Evolutionary conservation across 306 rosid genomes (phyloP), one percentile per base, ranked within the genome.

Genomic region (Delonix regia): DNA sequence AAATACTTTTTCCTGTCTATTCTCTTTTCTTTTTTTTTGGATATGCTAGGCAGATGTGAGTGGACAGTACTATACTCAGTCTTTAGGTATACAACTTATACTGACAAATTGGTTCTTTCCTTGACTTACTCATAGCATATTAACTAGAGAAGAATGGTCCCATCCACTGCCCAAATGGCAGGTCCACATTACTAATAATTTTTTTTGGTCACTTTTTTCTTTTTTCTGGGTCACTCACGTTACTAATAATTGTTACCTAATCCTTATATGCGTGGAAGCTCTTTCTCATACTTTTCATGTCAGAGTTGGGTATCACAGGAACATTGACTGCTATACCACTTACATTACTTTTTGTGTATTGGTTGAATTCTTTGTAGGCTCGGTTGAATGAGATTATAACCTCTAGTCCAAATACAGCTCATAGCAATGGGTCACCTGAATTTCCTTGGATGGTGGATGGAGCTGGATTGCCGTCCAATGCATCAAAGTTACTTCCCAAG

Each of bases 361-460:
- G 19, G 73, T 21, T 71, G 76, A 19, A 63, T 68, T 75, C 38
- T 85, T 55, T 85, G 79, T 86, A 95, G 99, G 90, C 89, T 81
- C 87, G 93, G 86, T 78, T 95, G 85, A 87, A 91, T 56, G 99
- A 87, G 80, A 91, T 88, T 71, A 85, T 95, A 44, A 91, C 90
- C 76, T 87, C 84, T 12, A 78, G 81, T 81, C 77, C 76, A 27
- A 88, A 83, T 85, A 77, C 75, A 13, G 69, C 28, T 62, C 86
- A 84, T 66, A 74, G 71, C 70, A 84, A 86, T 71, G 92, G 70
- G 76, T 80, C 90, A 53, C 28, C 73, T 34, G 86, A 90, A 85
- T 83, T 82, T 76, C 91, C 94, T 44, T 93, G 99, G 99, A 90
- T 71, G 88, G 80, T 79, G 76, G 99, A 95, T 80, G 99, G 99